phyloP scores from a whole-genome alignment of 2,329 filamentous ascomycete species.

The Talaromyces sp. region DNA sequence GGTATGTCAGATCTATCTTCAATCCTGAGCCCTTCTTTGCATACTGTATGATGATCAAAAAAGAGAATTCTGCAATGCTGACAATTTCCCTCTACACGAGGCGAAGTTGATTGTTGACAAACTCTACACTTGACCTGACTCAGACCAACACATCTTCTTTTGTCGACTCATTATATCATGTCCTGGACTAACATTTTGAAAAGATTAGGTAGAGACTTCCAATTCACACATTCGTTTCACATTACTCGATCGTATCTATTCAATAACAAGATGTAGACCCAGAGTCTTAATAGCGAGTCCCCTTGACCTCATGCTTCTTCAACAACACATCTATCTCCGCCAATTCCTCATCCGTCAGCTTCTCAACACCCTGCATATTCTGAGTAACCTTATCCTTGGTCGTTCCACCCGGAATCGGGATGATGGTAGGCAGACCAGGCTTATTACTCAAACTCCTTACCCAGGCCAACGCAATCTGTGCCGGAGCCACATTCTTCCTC shows the following conservation, averaged over 20 bases:
- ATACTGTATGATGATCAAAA: conserved; percentile 37
- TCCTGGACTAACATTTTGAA: not conserved
- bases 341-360: conserved; percentile 40
- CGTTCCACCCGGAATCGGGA: conserved; percentile 48
- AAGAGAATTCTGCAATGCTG: conserved; percentile 49
- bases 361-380: conserved; percentile 40
- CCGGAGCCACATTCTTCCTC: conserved; percentile 44
- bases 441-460: conserved; percentile 33
- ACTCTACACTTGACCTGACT: conserved; percentile 50
- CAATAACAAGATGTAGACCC: not conserved
- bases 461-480: conserved; percentile 54
- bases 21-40: conserved; percentile 20
- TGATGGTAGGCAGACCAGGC: conserved; percentile 41
- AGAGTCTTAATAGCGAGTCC: conserved; percentile 28
- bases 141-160: not conserved
- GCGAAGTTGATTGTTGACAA: conserved; percentile 47
- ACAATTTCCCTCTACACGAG: conserved; percentile 38
- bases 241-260: not conserved
- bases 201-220: not conserved
- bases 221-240: not conserved
- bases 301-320: conserved; percentile 44
- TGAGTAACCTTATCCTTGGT: conserved; percentile 40
- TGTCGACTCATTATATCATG: not conserved
- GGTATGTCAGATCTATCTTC: conserved; percentile 10
- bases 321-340: conserved; percentile 54